phyloP scores from a whole-genome alignment of 805 yeast genomes.

The Ogataea methylovora region DNA sequence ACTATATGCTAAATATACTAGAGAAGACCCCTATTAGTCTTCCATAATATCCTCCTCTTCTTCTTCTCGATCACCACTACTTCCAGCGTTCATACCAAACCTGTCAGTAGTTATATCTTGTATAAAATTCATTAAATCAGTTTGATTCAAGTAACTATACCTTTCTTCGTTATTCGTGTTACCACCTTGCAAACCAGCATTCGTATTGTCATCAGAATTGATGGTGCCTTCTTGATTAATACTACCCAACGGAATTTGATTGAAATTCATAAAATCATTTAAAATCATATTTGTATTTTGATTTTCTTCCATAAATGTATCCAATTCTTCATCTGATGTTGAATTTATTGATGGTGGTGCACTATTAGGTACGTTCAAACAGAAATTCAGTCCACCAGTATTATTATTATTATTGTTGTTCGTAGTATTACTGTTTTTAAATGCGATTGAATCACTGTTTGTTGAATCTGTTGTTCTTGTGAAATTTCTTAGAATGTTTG shows the following conservation, averaged over 20 bases:
- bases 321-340: slow-evolving; percentile 22
- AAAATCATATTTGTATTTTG: neutral
- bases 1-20: too few species aligned
- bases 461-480: neutral
- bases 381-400: slow-evolving; percentile 18
- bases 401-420: neutral
- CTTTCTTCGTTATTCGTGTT: neutral
- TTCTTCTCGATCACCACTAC: neutral
- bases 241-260: neutral
- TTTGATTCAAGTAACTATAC: slow-evolving; percentile 21
- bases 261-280: neutral
- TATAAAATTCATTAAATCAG: slow-evolving; percentile 19
- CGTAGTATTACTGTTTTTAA: neutral
- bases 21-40: neutral
- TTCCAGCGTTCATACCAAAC: neutral
- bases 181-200: slow-evolving; percentile 1
- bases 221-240: neutral
- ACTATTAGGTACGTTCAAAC: slow-evolving; percentile 24
- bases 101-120: slow-evolving; percentile 12
- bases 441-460: too few species aligned
- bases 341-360: slow-evolving; percentile 32
- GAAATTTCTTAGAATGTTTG: neutral
- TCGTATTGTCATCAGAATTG: neutral
- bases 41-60: neutral
- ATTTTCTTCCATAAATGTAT: slow-evolving; percentile 6